Base-by-base conservation (phyloP, 2,329 filamentous ascomycete species). In the Exophiala sideris region DNA sequence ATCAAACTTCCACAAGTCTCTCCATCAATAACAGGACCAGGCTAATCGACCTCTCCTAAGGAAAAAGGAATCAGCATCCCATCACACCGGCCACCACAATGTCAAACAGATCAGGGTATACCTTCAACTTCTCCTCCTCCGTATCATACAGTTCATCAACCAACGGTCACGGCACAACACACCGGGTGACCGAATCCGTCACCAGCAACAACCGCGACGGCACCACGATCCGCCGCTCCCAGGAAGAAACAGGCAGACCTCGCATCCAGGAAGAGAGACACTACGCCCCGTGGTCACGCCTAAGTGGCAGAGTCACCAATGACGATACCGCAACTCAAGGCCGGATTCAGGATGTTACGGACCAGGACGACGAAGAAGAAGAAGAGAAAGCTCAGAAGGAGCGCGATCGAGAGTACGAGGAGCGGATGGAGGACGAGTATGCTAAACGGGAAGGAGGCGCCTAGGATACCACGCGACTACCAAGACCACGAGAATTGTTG, bases 341-440 rank as follows among this genome's bases (percentile, higher is more conserved):
- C 8, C 10, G 56, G 16, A 55, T 58, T 39, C 42, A 61, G 34
- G 56, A 57, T 44, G 54, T 59, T 36, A 55, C 48, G 3, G 53
- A 56, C n/a, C 24, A 29, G 7, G 32, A 16, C 39, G 46, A 49
- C 20, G 45, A 45, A 3, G 35, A 58, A 60, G 35, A 58, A 60
- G 35, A 50, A 70, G 16, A 18, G 16, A 33, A 50, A 70, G 65
- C 75, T 50, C 69, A 69, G 60, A 71, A 70, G 44, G 73, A 73
- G 50, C 69, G 68, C 7, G 73, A 75, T 52, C 66, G 70, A 14
- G 55, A 74, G 34, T 76, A 74, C 56, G 70, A 74, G 59, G 73
- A 76, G 62, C 66, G 70, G n/a, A 76, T 75, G 63, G 73, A 74
- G 65, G 73, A 73, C 45, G 74, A 76, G 61, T 73, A 74, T 64